Evolutionary conservation across 1,284 basidiomycete species (phyloP), one percentile per base, ranked within the genome.

Genomic region (Austroboletus novae-zelandiae): DNA sequence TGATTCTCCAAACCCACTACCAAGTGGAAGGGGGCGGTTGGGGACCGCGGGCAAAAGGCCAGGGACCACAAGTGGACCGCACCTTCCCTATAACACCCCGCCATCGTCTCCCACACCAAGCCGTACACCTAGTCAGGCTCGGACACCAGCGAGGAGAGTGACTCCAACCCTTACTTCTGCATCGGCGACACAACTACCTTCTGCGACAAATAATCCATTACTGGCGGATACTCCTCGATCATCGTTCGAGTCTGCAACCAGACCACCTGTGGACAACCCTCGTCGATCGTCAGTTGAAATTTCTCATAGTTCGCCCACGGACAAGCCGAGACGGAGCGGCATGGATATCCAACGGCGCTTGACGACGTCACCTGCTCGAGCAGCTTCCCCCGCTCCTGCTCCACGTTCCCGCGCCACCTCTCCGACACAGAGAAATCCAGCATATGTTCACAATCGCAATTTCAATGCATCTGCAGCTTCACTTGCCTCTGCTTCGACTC

Each of bases 401-500:
- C 35, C 55, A 41, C 59, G 54, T 42, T 56, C 59, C 32, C 71
- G 72, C 43, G 63, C 71, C n/a, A 50, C 65, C 27, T 71, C 74
- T 11, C 74, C 75, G 37, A 51, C 67, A 55, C 45, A 74, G 61
- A 63, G 79, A 71, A 47, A 75, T 69, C 61, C 75, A 54, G 58
- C 71, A 32, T 76, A 77, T 59, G 64, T 71, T 18, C 76, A 80
- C 50, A 78, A 74, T 59, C 71, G 71, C 10, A 76, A 77, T 57
- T 71, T 74, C 61, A 86, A 80, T 59, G 69, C 77, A 11, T 85
- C 83, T 11, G 71, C 76, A 8, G 70, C 76, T 0, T 84, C 83
- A 1, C 66, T 85, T 25, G 67, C 70, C 31, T 57, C 60, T 17
- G n/a, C 54, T 23, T 64, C 73, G 10, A 81, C 78, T 59, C 74